Evolutionary conservation across 192 early-diverging fungal species (phyloP).

Genomic region (Coemansia sp.): DNA sequence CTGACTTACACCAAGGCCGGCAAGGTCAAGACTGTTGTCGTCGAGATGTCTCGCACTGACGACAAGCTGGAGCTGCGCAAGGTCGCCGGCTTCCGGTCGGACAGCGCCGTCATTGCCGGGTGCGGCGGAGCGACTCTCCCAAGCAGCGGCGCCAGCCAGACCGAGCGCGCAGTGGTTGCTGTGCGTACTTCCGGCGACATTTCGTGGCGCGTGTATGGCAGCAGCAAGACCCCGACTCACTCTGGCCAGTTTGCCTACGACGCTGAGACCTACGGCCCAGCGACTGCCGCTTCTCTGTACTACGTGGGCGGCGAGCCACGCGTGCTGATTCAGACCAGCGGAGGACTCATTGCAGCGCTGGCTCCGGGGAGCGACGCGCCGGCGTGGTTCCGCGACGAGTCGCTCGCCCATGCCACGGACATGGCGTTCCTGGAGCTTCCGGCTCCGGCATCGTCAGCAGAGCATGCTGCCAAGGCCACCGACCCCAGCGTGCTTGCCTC

Average conservation of each 20-base stretch:
- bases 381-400: conserved; percentile 88
- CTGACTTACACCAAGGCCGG: conserved; percentile 39
- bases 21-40: conserved; percentile 44
- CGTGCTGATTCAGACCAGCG: conserved; percentile 61
- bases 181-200: conserved; percentile 16
- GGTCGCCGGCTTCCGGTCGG: conserved; percentile 25
- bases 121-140: conserved; percentile 8
- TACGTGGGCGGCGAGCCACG: conserved; percentile 24
- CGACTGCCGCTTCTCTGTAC: conserved; percentile 18
- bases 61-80: conserved; percentile 49
- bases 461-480: conserved; percentile 37
- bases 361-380: conserved; percentile 40
- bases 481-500: conserved; percentile 60
- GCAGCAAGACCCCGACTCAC: conserved; percentile 14
- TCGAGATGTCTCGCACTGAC: conserved; percentile 37
- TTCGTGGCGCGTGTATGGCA: conserved; percentile 29
- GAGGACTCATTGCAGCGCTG: conserved; percentile 62
- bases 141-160: not conserved
- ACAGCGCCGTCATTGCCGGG: conserved; percentile 7
- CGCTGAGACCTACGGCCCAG: conserved; percentile 41
- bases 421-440: conserved; percentile 86
- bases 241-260: conserved; percentile 41
- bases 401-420: conserved; percentile 68
- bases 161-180: conserved; percentile 4
- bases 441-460: conserved; percentile 55